phyloP scores from a whole-genome alignment of 2,329 filamentous ascomycete species.

The Fusarium tricinctum region DNA sequence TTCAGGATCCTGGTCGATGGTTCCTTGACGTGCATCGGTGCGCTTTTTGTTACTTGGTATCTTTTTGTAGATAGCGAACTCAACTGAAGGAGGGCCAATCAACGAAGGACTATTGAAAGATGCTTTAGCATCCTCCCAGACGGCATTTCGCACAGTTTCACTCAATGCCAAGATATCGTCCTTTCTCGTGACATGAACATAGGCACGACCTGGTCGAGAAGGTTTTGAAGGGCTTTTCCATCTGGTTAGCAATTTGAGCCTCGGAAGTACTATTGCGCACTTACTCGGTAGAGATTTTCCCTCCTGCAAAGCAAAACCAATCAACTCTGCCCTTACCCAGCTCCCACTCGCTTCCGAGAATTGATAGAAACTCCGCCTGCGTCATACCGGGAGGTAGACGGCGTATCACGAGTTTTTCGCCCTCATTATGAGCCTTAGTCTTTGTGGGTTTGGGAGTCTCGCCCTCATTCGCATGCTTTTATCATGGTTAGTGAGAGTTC shows the following conservation, averaged over 20 bases:
- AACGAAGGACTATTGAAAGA: constrained; percentile 79
- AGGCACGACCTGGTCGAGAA: constrained; percentile 83
- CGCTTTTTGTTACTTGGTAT: constrained; percentile 81
- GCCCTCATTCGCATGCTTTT: constrained; percentile 48
- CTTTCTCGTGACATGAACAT: constrained; percentile 83
- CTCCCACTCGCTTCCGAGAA: constrained; percentile 86
- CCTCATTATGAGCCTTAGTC: constrained; percentile 58
- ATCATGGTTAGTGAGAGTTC: constrained; percentile 33
- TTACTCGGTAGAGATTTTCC: constrained; percentile 88
- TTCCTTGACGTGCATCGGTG: constrained; percentile 88
- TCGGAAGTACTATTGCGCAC: constrained; percentile 49
- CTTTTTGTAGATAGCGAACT: constrained; percentile 87
- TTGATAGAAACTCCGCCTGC: constrained; percentile 78
- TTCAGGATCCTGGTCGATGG: constrained; percentile 95
- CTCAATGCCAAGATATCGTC: constrained; percentile 76
- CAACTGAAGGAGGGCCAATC: constrained; percentile 82
- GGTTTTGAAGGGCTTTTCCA: constrained; percentile 80
- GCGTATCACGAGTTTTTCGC: constrained; percentile 87
- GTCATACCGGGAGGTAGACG: constrained; percentile 89
- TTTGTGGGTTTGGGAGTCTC: constrained; percentile 52
- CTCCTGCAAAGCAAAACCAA: constrained; percentile 77
- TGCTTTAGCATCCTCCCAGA: constrained; percentile 86
- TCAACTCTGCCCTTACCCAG: constrained; percentile 84
- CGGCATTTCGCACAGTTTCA: constrained; percentile 75
- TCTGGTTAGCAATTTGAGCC: constrained; percentile 28